Evolutionary conservation across 805 yeast species (phyloP).

Genomic region (Candida loeiensis): DNA sequence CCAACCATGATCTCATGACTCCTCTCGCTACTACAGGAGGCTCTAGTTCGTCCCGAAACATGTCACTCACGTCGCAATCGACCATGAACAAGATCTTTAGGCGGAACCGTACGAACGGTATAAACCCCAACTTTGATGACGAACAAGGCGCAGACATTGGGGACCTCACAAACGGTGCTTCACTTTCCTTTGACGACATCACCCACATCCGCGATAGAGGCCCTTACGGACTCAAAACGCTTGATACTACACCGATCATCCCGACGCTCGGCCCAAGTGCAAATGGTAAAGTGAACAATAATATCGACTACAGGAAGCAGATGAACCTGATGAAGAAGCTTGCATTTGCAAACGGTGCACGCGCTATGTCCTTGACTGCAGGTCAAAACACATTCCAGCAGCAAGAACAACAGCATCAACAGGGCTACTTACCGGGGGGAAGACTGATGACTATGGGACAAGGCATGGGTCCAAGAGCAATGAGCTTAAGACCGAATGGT

Average conservation of each 20-base stretch:
- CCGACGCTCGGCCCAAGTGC: conserved; percentile 50
- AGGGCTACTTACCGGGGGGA: conserved; percentile 3
- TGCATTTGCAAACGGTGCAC: conserved; percentile 45
- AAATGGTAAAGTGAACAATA: conserved; percentile 28
- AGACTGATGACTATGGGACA: conserved; percentile 5
- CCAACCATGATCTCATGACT: conserved; percentile 27
- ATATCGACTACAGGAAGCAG: conserved; percentile 65
- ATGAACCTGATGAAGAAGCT: conserved; percentile 65
- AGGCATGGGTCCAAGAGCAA: conserved; percentile 10
- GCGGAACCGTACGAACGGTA: conserved; percentile 31
- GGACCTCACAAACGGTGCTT: conserved; percentile 32
- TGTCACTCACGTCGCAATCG: conserved; percentile 38
- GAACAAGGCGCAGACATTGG: conserved; percentile 35
- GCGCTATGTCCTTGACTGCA: conserved; percentile 41
- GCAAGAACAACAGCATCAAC: conserved; percentile 13
- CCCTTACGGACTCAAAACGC: conserved; percentile 47
- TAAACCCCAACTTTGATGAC: conserved; percentile 23
- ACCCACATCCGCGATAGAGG: conserved; percentile 63
- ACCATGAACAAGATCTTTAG: conserved; percentile 41
- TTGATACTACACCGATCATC: conserved; percentile 69
- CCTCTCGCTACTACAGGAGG: conserved; percentile 16
- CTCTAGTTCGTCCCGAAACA: conserved; percentile 30
- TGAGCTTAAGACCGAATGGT: conserved; percentile 8
- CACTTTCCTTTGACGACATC: conserved; percentile 61
- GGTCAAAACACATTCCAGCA: conserved; percentile 31